These are phyloP conservation scores for Xanthoconium separans DNA, from an alignment of 1,284 basidiomycete species.

Conservation along the genomic window DNA sequence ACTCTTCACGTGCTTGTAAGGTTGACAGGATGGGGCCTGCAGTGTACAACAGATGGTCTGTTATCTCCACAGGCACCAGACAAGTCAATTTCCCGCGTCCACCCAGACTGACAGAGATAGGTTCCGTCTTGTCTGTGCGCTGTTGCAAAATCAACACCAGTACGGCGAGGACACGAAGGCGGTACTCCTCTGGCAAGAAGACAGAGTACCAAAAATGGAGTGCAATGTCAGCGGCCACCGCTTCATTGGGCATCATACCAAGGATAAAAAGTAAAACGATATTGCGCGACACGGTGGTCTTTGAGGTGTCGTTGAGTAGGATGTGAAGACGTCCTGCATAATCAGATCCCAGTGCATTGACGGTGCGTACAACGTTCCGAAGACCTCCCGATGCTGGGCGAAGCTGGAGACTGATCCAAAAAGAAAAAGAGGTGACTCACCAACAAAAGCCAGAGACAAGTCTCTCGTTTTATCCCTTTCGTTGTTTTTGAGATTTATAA, in stretches of 20 bases:
- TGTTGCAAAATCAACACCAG: constrained; percentile 18
- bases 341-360: constrained; percentile 24
- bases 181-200: constrained; percentile 36
- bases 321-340: constrained; percentile 25
- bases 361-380: constrained; percentile 23
- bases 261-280: constrained; percentile 39
- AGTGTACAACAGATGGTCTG: constrained; percentile 31
- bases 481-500: constrained; percentile 42
- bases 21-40: constrained; percentile 25
- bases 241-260: constrained; percentile 27
- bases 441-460: constrained; percentile 37
- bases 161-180: constrained; percentile 17
- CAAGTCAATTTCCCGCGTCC: constrained; percentile 22
- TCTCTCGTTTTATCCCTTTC: constrained; percentile 35
- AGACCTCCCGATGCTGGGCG: constrained; percentile 23
- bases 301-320: constrained; percentile 37
- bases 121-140: constrained; percentile 13
- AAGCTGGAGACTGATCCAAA: constrained; percentile 1
- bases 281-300: constrained; percentile 33
- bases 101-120: constrained; percentile 20
- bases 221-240: constrained; percentile 38
- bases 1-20: constrained; percentile 21
- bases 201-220: constrained; percentile 46
- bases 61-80: constrained; percentile 30
- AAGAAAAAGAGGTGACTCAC: constrained; percentile 18